Conservation (phyloP, 805 yeast species). For the Yarrowia divulgata region DNA sequence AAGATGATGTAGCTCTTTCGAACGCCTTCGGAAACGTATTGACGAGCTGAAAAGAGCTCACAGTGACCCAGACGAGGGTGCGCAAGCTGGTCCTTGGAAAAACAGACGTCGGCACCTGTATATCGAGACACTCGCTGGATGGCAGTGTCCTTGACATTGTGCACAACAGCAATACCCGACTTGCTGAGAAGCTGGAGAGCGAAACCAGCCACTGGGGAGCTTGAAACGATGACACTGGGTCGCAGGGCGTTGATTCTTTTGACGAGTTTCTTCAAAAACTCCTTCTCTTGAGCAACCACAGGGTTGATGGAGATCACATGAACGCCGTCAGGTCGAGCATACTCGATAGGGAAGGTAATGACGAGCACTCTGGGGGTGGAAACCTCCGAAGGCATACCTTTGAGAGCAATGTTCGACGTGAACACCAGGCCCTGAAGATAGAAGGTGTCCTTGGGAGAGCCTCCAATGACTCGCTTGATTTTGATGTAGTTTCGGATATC, state of each 20-base stretch:
- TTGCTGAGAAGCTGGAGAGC: constrained; percentile 76
- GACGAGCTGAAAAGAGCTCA: constrained; percentile 70
- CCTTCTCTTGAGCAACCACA: constrained; percentile 84
- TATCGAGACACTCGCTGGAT: constrained; percentile 78
- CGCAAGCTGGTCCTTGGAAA: constrained; percentile 84
- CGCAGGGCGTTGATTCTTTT: constrained; percentile 75
- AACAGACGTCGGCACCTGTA: constrained; percentile 83
- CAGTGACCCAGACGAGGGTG: constrained; percentile 79
- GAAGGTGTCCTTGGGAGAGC: constrained; percentile 63
- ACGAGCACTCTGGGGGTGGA: constrained; percentile 77
- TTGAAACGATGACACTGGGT: constrained; percentile 81
- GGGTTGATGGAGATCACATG: constrained; percentile 84
- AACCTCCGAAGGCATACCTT: constrained; percentile 73
- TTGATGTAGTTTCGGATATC: constrained; percentile 91
- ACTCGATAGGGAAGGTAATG: constrained; percentile 89
- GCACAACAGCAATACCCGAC: constrained; percentile 81
- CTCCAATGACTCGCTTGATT: constrained; percentile 84
- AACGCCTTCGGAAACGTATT: constrained; percentile 61
- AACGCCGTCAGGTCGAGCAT: constrained; percentile 69
- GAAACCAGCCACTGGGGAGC: constrained; percentile 80
- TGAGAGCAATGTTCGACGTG: constrained; percentile 81
- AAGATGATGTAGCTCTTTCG: constrained; percentile 77
- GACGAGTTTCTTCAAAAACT: constrained; percentile 80
- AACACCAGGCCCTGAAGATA: constrained; percentile 81
- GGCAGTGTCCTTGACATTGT: constrained; percentile 80